Evolutionary conservation across 164 flowering plant genomes (phyloP).

Genomic region (grape (Vitis vinifera)): DNA sequence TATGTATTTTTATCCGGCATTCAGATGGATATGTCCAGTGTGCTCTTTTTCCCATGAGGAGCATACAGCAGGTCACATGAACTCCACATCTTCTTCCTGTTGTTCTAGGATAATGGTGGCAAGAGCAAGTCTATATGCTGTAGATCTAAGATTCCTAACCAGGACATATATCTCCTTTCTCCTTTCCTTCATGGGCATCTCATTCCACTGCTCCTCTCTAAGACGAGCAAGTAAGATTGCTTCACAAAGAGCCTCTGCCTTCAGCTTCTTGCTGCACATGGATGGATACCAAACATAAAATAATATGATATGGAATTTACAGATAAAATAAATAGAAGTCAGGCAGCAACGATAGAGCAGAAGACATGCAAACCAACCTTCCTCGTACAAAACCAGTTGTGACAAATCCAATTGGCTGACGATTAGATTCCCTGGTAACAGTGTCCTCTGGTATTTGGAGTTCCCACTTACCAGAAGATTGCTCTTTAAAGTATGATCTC

Average conservation of each 20-base stretch:
- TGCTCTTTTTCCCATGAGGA: too few relatives aligned
- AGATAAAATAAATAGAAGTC: background rate
- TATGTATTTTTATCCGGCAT: too few relatives aligned
- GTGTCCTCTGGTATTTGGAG: constrained; percentile 58
- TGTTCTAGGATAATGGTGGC: constrained; percentile 73
- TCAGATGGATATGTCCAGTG: too few relatives aligned
- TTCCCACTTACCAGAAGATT: constrained; percentile 60
- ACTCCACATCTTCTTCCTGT: constrained; percentile 48
- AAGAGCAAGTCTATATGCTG: constrained; percentile 76
- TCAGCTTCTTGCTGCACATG: constrained; percentile 62
- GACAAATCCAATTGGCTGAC: constrained; percentile 88
- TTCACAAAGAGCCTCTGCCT: constrained; percentile 70
- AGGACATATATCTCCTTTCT: constrained; percentile 64
- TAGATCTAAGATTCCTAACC: constrained; percentile 77
- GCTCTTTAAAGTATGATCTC: constrained; percentile 49
- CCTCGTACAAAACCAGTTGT: constrained; percentile 90
- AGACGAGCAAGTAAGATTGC: constrained; percentile 54
- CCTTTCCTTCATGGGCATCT: constrained; percentile 37
- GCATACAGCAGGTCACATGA: too few relatives aligned
- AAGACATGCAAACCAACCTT: constrained; percentile 43
- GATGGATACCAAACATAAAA: background rate
- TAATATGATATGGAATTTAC: background rate
- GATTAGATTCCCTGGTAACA: constrained; percentile 34
- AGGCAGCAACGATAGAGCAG: background rate
- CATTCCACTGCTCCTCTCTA: constrained; percentile 74